phyloP scores from a whole-genome alignment of 1,284 basidiomycete genomes.

The Austropuccinia psidii region DNA sequence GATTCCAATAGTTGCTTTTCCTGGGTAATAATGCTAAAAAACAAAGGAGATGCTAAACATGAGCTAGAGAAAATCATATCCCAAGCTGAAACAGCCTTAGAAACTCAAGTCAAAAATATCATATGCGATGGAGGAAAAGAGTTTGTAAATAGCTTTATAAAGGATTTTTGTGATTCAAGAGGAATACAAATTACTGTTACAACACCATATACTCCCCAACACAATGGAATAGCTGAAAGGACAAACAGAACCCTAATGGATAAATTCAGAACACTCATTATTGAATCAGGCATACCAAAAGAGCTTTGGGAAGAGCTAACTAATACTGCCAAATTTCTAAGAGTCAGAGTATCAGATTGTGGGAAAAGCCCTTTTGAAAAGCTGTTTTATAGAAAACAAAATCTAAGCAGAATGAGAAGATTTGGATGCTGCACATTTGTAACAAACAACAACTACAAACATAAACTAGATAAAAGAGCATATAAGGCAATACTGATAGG shows the following conservation, averaged over 20 bases:
- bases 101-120: background rate
- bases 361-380: too few relatives aligned
- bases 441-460: too few relatives aligned
- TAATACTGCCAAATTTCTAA: background rate
- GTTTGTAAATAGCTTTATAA: background rate
- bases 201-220: constrained; percentile 3
- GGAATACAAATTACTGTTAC: background rate
- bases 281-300: background rate
- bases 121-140: constrained; percentile 7
- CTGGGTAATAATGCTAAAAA: background rate
- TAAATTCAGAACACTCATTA: too few relatives aligned
- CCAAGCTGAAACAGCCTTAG: background rate
- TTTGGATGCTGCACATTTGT: too few relatives aligned
- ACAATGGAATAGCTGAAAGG: constrained; percentile 11
- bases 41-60: background rate
- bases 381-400: too few relatives aligned
- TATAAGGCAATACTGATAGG: too few relatives aligned
- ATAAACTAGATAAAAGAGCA: too few relatives aligned
- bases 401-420: too few relatives aligned
- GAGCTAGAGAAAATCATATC: background rate
- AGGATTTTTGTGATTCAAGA: background rate
- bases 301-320: background rate
- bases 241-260: constrained; percentile 1
- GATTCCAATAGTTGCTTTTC: constrained; percentile 1
- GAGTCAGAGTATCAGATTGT: too few relatives aligned